A percentile compares a stretch with the other conserved stretches of the same genome.
Conservation (phyloP, 2,329 filamentous ascomycete genomes). For the Ophiostoma angusticollis region DNA sequence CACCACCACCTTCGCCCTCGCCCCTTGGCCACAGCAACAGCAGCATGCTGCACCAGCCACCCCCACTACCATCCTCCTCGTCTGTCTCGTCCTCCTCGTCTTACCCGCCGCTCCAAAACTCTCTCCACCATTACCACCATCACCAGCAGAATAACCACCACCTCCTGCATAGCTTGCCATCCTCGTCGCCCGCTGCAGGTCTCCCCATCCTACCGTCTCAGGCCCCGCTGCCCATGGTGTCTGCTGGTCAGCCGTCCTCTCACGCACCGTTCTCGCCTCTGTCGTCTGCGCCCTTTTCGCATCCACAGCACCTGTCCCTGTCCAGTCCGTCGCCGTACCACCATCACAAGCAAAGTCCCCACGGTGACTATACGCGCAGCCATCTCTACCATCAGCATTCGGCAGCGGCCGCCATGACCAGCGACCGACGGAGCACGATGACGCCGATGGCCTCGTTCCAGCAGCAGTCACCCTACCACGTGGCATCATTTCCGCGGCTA, state of each 20-base stretch:
- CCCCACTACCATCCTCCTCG: neutral
- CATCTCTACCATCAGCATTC: too few species aligned
- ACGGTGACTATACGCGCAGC: too few species aligned
- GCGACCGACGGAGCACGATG: neutral
- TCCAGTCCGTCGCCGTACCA: too few species aligned
- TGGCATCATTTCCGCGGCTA: too few species aligned
- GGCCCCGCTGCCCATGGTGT: neutral
- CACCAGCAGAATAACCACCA: neutral
- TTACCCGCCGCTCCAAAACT: neutral
- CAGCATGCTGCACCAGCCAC: neutral
- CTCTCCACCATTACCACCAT: neutral
- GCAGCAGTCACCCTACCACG: neutral
- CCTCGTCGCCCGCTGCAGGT: neutral
- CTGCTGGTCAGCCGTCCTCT: too few species aligned
- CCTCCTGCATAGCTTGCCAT: neutral
- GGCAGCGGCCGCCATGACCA: neutral
- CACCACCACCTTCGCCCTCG: slow-evolving; percentile 6
- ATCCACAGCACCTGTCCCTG: neutral
- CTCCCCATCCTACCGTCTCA: slow-evolving; percentile 2
- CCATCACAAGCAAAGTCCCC: slow-evolving; percentile 1
- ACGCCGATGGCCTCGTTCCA: neutral
- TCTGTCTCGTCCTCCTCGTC: too few species aligned
- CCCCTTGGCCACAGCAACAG: neutral
- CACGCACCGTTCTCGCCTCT: too few species aligned
- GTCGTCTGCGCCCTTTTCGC: neutral